Evolutionary conservation across 164 flowering plant species (phyloP), one percentile per base, ranked within the genome.

Genomic region (Sextonia rubra): DNA sequence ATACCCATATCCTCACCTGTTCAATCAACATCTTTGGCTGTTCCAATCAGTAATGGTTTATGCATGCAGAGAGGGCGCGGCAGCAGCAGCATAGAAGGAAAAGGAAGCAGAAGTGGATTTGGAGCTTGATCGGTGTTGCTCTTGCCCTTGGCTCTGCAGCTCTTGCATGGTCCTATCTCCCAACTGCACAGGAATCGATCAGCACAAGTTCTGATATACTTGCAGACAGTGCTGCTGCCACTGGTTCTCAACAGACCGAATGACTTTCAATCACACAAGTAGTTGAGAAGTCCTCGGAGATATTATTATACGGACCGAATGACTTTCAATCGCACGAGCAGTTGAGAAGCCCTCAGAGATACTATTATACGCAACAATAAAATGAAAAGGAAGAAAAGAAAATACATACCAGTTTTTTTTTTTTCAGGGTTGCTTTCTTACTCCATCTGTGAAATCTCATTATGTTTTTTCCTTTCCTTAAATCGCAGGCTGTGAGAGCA

Each of bases 41-140:
- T 65, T 17, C 22, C 48, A 18, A 65, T 27, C 26, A 20, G 29
- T 27, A 2, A n/a, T 68, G n/a, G 49, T 44, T 23, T 44, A 4
- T 61, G 15, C 0, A 12, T 60, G 27, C 56, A 91, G 97, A 91
- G 75, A 73, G 78, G 72, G 85, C 86, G 37, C 71, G 97, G 70
- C 84, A 83, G 17, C 76, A 77, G 1, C 82, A 92, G 80, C 85
- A 83, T 60, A 78, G 65, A 79, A 88, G 82, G 88, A 84, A 83
- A 76, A 87, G 81, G 74, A 85, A 81, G 80, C 91, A 80, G 76
- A 84, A 70, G 72, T 92, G 90, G 97, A 71, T 90, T 49, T 92
- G 92, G 95, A 87, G 89, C 12, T 87, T 89, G 2, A 75, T 85
- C 67, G 86, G 88, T 66, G 60, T 87, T 48, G 85, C 87, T 27